These are phyloP conservation scores for Ophiocordyceps robertsii DNA, from an alignment of 2,329 filamentous ascomycete species.

Conservation along the genomic window DNA sequence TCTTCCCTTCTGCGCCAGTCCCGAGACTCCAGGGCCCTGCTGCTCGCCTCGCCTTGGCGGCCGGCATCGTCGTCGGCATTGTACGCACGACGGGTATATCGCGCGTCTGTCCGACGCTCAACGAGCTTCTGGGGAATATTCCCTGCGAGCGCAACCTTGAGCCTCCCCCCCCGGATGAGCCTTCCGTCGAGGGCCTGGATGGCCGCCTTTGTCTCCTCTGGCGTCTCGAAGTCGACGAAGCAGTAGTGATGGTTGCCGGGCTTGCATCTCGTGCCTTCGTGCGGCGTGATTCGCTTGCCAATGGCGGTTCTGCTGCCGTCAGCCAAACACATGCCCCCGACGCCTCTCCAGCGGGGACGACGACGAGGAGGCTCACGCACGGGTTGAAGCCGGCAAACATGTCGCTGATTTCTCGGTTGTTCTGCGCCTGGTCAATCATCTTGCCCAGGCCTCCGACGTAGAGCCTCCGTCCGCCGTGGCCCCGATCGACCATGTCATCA, in stretches of 20 bases:
- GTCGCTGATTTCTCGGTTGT: constrained; percentile 29
- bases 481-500: constrained; percentile 11
- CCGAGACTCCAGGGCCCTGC: constrained; percentile 4
- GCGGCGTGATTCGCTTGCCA: constrained; percentile 43
- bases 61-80: background rate
- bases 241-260: constrained; percentile 48
- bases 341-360: too few relatives aligned
- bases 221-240: constrained; percentile 48
- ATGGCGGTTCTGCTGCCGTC: constrained; percentile 13
- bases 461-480: constrained; percentile 23
- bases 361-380: constrained; percentile 17
- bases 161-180: constrained; percentile 8
- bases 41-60: background rate
- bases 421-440: constrained; percentile 33
- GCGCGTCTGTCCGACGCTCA: background rate
- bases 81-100: background rate
- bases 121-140: constrained; percentile 1
- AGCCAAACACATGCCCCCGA: background rate
- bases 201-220: constrained; percentile 39
- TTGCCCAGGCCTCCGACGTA: constrained; percentile 37
- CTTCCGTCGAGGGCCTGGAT: constrained; percentile 17
- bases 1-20: constrained; percentile 1
- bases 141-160: constrained; percentile 7
- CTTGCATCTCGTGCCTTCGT: constrained; percentile 35
- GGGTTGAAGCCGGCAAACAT: constrained; percentile 31